Base-by-base conservation (phyloP, 495 filamentous ascomycete species). In the Wilcoxina mikolae region DNA sequence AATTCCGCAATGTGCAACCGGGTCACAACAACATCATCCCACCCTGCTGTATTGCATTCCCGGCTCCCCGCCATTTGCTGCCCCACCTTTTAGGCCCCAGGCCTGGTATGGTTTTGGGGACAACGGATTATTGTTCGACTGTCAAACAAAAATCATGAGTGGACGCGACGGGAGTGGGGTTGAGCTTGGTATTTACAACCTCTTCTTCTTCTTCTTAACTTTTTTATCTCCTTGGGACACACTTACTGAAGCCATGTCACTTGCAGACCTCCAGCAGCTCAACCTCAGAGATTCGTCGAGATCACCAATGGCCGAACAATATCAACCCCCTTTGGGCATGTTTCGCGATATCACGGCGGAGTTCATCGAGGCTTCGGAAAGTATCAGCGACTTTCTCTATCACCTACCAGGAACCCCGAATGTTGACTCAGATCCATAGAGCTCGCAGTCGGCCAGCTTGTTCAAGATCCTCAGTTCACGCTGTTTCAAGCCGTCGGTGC, bases 401-500 rank as follows among this genome's bases (percentile, higher is more conserved):
- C 15, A 15, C 31, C 15, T 7, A 15, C 31, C 31, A 35, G 31
- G 7, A 7, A 35, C 1, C n/a, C 23, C 43, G 23, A 25, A 50
- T 50, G 27, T 31, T 50, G 47, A 50, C 43, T 18, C n/a, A 11
- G 46, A 15, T 39, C 25, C 26, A 42, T 49, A 95, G 90, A 78
- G 52, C 73, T 98, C 47, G 67, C 73, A 18, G 76, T 81, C 10
- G 90, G 91, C 18, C 79, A 90, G 56, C 77, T 99, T 9, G 78
- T 95, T 54, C 94, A 95, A 70, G 89, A 98, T 85, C 85, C 84
- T 48, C 78, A 76, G 59, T 95, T 98, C 61, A 94, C 87, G 4
- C 75, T 96, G 7, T 94, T 91, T 60, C 91, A 96, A 68, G 79
- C 88, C 52, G 93, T 98, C 58, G 86, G 85, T 55, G 90, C 93